Evolutionary conservation across 805 yeast species (phyloP), one percentile per base, ranked within the genome.

Genomic region (Yarrowia sp.): DNA sequence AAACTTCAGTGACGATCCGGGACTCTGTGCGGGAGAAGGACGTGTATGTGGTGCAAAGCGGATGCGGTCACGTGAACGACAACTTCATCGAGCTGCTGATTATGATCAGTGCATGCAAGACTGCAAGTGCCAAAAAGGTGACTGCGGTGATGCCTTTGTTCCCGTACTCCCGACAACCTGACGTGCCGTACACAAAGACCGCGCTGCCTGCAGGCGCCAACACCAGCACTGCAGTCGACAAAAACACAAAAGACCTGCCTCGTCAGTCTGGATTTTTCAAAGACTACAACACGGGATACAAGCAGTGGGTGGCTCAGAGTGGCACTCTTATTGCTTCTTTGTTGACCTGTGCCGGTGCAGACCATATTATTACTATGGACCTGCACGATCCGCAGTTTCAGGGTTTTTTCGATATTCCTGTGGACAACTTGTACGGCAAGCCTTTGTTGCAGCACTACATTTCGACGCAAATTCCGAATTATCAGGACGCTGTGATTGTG

Each of bases 361-460:
- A 95, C 76, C 95, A 96, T 72, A 86, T 92, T 65, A 92, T 95
- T 68, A 95, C 99, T 1, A 92, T 95, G 98, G 99, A 95, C 74
- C 80, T 95, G 66, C 99, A 95, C 74, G 99, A 95, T 73, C 92
- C 98, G 1, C 99, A 95, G 76, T 95, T 91, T 76, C 98, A 96
- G 75, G 99, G 99, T 4, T 95, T 91, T 73, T 95, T 95, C 74
- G 95, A 92, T 71, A 89, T 95, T 48, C 97, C 98, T 1, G 98
- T 95, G 47, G 99, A 95, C 75, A 95, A 95, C 74, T 75, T 95
- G 69, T 91, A 90, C 74, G 90, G 95, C 55, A 88, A 89, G 73
- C 98, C 98, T 1, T 79, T 95, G 65, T 79, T 93, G 65, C 92
- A 90, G 74, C 89, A 90, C 69, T 95, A 92, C 76, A 92, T 95